A percentile compares a stretch with the other conserved stretches of the same genome.
These are phyloP conservation scores for Zasmidium citrigriseum DNA, from an alignment of 2,329 filamentous ascomycete species.

Conservation along the genomic window DNA sequence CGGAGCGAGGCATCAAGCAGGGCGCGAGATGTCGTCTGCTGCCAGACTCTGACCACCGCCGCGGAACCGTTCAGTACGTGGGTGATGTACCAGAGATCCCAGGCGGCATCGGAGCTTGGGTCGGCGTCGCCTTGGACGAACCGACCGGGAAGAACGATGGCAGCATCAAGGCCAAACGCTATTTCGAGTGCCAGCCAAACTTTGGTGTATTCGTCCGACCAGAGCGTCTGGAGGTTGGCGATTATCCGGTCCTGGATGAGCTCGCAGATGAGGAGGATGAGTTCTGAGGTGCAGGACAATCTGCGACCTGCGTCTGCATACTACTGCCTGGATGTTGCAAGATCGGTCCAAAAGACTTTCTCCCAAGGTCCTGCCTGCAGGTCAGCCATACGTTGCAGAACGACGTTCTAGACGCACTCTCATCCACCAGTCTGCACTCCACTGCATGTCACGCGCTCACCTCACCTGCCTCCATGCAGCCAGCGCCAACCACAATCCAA, in stretches of 20 bases:
- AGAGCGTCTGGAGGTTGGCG: conserved; percentile 74
- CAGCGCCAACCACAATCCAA: not conserved
- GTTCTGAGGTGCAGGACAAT: conserved; percentile 40
- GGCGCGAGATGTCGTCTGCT: conserved; percentile 48
- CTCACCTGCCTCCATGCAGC: not conserved
- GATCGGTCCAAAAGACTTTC: not conserved
- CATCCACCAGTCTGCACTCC: not conserved
- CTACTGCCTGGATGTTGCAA: not conserved
- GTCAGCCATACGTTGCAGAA: not conserved
- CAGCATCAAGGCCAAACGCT: conserved; percentile 64
- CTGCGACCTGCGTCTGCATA: not conserved
- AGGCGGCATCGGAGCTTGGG: conserved; percentile 61
- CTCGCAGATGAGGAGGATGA: conserved; percentile 78
- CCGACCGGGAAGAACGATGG: conserved; percentile 83
- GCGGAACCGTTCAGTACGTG: conserved; percentile 71
- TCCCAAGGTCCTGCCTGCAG: not conserved
- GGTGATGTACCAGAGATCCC: conserved; percentile 75
- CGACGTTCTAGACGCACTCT: not conserved
- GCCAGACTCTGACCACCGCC: conserved; percentile 65
- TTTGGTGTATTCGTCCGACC: conserved; percentile 77
- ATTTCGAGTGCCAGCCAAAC: conserved; percentile 70
- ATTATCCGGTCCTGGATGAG: conserved; percentile 67
- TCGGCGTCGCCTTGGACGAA: conserved; percentile 73
- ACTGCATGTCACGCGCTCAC: not conserved
- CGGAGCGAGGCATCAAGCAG: conserved; percentile 57